A percentile compares a stretch with the other conserved stretches of the same genome.
Conservation (phyloP, 2,329 filamentous ascomycete species). For the Microsporum audouinii region DNA sequence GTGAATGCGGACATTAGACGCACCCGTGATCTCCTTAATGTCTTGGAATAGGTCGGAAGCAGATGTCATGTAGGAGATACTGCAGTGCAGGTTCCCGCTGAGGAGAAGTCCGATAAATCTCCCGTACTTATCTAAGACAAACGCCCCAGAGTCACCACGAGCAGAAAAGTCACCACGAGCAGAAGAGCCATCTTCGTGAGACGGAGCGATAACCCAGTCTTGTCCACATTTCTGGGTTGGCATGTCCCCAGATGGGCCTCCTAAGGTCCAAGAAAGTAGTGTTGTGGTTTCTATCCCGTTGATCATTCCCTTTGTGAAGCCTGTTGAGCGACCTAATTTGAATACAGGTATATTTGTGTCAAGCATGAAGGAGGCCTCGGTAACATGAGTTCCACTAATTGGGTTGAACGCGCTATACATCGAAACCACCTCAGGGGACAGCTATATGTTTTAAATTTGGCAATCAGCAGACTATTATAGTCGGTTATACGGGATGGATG, state of each 20-base stretch:
- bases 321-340: constrained; percentile 4
- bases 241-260: neutral
- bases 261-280: neutral
- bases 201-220: neutral
- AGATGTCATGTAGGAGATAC: neutral
- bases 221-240: neutral
- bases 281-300: constrained; percentile 1
- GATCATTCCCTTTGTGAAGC: neutral
- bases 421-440: neutral
- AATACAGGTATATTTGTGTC: neutral
- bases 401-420: neutral
- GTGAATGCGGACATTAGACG: neutral
- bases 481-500: neutral
- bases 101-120: constrained; percentile 1
- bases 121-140: constrained; percentile 1
- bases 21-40: constrained; percentile 3
- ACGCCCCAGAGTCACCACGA: constrained; percentile 6
- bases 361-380: neutral
- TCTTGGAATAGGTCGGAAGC: constrained; percentile 3
- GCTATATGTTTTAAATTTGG: too few species aligned
- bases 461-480: too few species aligned
- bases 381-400: neutral
- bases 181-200: neutral
- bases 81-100: neutral
- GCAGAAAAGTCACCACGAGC: neutral